Evolutionary conservation across 441 rosid species (phyloP), one percentile per base, ranked within the genome.

Genomic region (Arabidopsis lyrata): DNA sequence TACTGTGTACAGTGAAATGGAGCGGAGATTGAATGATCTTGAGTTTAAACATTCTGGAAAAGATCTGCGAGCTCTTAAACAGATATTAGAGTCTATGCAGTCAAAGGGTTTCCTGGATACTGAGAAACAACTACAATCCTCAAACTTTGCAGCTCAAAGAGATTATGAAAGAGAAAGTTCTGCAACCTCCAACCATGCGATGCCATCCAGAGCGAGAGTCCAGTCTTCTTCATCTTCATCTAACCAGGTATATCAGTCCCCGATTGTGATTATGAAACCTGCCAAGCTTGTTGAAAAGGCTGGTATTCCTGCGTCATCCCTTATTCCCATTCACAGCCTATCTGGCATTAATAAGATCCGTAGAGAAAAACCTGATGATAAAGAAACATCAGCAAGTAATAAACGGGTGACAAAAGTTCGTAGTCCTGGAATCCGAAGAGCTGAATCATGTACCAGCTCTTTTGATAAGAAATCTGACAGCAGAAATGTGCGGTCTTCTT

Each of bases 181-280:
- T 81, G 79, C 60, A 56, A 73, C 74, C 66, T 81, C 81, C n/a
- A 69, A 63, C 63, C 87, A 74, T 72, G 84, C 66, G 6, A 56
- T 47, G 63, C 58, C 74, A 53, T 31, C 34, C 70, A 49, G 71
- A 14, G 80, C 68, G 78, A 85, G 87, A 72, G 90, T 90, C 70
- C 77, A 78, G 4, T 73, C 84, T 72, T 83, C 85, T 76, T 68
- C 62, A 16, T 80, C 78, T 78, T 72, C 75, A 42, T 68, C 74
- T 36, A 68, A 53, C 22, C 72, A 70, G 80, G 68, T 77, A 5
- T 88, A 77, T 81, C 91, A 91, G 66, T 91, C 97, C 39, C 94
- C 97, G 5, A 95, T 95, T 29, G 97, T 95, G 81, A 89, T 95
- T 68, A 95, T 92, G 93, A 95, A 92, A 85, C 96, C 99, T 20